Percentiles rank a stretch among this genome's conserved stretches.
Evolutionary conservation across 495 filamentous ascomycete species (phyloP).

Genomic region (Stereocaulon alpinum): DNA sequence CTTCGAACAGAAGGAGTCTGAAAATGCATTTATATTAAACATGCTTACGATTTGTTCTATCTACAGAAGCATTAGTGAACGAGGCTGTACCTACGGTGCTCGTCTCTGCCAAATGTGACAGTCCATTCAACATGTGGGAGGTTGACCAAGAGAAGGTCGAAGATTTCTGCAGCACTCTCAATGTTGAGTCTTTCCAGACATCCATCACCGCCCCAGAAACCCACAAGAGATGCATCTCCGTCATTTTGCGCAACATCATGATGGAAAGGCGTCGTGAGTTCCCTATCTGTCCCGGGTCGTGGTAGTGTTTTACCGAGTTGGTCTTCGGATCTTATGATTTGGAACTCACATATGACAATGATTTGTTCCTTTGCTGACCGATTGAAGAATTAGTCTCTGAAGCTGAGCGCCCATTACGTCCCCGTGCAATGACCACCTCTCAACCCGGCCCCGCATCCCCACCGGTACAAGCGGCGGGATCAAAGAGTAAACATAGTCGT

Average conservation of each 20-base stretch:
- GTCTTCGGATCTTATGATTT: not conserved
- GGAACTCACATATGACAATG: not conserved
- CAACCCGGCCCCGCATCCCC: not conserved
- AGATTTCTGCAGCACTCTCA: conserved; percentile 41
- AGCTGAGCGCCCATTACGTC: not conserved
- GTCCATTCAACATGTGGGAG: conserved; percentile 46
- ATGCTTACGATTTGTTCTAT: conserved; percentile 15
- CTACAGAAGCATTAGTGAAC: conserved; percentile 56
- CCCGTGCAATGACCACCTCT: conserved; percentile 3
- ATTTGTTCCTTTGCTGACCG: not conserved
- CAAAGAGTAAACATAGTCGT: conserved; percentile 14
- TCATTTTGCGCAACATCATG: conserved; percentile 63
- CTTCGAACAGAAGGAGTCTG: not conserved
- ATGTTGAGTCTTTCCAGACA: conserved; percentile 61
- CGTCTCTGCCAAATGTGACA: conserved; percentile 79
- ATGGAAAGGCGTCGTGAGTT: conserved; percentile 54
- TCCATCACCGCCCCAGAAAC: conserved; percentile 59
- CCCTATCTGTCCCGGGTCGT: not conserved
- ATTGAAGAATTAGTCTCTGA: not conserved
- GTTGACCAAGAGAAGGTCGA: conserved; percentile 52
- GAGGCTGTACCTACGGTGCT: conserved; percentile 61
- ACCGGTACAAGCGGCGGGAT: not conserved
- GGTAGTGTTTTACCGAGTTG: not conserved
- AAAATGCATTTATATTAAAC: not conserved
- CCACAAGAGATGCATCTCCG: conserved; percentile 66